Conservation (phyloP, 768 basidiomycete genomes). For the Tylopilus sp. region DNA sequence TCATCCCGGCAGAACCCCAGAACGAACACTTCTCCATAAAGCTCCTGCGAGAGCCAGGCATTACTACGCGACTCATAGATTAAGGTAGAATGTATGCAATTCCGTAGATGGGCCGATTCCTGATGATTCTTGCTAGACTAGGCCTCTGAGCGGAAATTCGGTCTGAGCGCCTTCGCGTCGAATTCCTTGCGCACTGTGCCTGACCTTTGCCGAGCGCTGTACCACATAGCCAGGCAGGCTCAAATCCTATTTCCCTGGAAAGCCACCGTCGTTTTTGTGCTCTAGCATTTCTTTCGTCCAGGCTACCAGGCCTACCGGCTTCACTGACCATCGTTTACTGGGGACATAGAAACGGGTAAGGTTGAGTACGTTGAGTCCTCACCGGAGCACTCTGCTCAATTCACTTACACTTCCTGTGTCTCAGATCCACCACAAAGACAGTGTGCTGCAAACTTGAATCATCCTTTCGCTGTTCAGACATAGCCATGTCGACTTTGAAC, state of each 20-base stretch:
- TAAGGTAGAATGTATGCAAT: slow-evolving; percentile 20
- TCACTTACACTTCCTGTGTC: slow-evolving; percentile 42
- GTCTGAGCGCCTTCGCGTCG: slow-evolving; percentile 24
- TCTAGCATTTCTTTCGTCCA: slow-evolving; percentile 10
- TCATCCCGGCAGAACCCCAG: too few species aligned
- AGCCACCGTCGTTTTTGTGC: slow-evolving; percentile 11
- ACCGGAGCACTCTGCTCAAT: slow-evolving; percentile 36
- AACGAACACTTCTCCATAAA: slow-evolving; percentile 36
- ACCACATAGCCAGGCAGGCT: slow-evolving; percentile 5
- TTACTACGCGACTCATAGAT: slow-evolving; percentile 22
- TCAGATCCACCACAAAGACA: slow-evolving; percentile 12
- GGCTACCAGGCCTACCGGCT: slow-evolving; percentile 4
- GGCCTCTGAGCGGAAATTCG: slow-evolving; percentile 22
- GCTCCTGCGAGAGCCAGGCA: slow-evolving; percentile 23
- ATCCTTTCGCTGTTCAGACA: slow-evolving; percentile 55
- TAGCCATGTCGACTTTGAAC: slow-evolving; percentile 27
- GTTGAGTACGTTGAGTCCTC: slow-evolving; percentile 3
- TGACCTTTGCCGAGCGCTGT: slow-evolving; percentile 13
- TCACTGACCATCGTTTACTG: too few species aligned
- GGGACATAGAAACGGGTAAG: too few species aligned
- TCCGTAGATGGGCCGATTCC: slow-evolving; percentile 30
- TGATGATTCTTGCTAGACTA: slow-evolving; percentile 31
- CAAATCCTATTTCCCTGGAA: background rate
- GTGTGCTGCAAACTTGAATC: slow-evolving; percentile 39
- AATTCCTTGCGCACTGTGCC: slow-evolving; percentile 13